Evolutionary conservation across 805 yeast genomes (phyloP), one percentile per base, ranked within the genome.

Genomic region (Yarrowia sp.): DNA sequence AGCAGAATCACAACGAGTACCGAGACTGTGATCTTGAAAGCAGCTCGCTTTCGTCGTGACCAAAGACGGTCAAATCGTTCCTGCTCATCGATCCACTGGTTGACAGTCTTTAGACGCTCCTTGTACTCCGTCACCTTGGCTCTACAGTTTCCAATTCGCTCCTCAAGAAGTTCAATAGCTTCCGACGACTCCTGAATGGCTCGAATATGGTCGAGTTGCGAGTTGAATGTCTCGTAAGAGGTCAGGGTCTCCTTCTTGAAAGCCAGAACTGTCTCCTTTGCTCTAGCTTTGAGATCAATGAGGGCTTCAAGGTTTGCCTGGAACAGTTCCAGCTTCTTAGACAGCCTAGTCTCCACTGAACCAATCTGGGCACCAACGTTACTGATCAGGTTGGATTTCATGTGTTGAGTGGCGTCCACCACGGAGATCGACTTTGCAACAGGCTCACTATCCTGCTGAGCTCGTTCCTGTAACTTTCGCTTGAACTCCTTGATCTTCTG

Each of bases 271-370:
- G 72, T 47, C 19, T 71, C 68, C 10, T 58, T 55, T 9, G 73
- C 71, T 52, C 70, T 63, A 10, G 47, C 67, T 19, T 71, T 71
- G 24, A 77, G 61, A 1, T 69, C 73, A n/a, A 70, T 69, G 13
- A 76, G 69, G 12, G 71, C 70, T 24, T 70, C 72, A 2, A 75
- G 70, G 13, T 73, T 73, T 15, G 71, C 61, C 36, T 73, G 70
- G 19, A 76, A 72, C 2, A 52, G 65, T 30, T 69, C 73, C 49
- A 76, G 46, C 20, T 47, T 46, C 12, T 61, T 61, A 10, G 55
- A 46, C 60, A 9, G 72, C 33, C 49, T 67, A 49, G 9, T 66
- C 14, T 61, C 66, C 43, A 61, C 55, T 19, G 53, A 61, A 15
- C 66, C 66, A 46, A 61, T 61, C 66, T 61, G 55, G 8, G 53